Evolutionary conservation across 208 protist genomes (phyloP).

Genomic region (Trypanosoma melophagium): DNA sequence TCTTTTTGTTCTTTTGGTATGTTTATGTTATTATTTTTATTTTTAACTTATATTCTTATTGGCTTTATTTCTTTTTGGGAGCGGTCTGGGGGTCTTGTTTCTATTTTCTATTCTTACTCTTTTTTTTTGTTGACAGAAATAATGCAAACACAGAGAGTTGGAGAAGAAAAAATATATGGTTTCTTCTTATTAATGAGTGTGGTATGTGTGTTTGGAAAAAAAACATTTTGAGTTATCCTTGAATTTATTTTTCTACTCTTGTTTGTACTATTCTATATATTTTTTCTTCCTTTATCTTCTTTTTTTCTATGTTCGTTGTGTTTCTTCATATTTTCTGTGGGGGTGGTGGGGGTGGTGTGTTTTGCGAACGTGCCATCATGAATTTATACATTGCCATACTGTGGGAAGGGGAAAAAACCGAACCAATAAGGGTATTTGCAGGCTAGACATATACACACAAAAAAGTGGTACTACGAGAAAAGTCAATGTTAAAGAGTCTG

Average conservation of each 20-base stretch:
- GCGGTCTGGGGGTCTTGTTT: not conserved
- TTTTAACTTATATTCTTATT: slow-evolving; percentile 1
- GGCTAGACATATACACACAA: not conserved
- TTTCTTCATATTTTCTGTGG: too few relatives aligned
- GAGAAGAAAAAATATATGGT: not conserved
- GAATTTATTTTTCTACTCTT: not conserved
- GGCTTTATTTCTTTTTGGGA: not conserved
- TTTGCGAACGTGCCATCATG: too few relatives aligned
- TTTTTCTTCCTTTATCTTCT: not conserved
- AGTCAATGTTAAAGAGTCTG: slow-evolving; percentile 78
- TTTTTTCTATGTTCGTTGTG: too few relatives aligned
- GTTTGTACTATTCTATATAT: not conserved
- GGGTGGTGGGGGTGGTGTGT: too few relatives aligned
- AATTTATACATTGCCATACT: too few relatives aligned
- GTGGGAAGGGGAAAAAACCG: too few relatives aligned
- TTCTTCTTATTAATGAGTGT: too few relatives aligned
- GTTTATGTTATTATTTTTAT: not conserved
- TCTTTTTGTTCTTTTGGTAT: not conserved
- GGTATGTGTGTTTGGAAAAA: not conserved
- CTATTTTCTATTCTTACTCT: not conserved
- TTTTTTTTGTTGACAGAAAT: not conserved
- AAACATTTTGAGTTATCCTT: not conserved
- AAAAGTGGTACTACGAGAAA: not conserved
- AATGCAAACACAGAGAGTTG: not conserved
- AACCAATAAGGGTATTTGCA: too few relatives aligned